phyloP scores from a whole-genome alignment of 2,329 filamentous ascomycete species.

The Sarocladium brachiariae region DNA sequence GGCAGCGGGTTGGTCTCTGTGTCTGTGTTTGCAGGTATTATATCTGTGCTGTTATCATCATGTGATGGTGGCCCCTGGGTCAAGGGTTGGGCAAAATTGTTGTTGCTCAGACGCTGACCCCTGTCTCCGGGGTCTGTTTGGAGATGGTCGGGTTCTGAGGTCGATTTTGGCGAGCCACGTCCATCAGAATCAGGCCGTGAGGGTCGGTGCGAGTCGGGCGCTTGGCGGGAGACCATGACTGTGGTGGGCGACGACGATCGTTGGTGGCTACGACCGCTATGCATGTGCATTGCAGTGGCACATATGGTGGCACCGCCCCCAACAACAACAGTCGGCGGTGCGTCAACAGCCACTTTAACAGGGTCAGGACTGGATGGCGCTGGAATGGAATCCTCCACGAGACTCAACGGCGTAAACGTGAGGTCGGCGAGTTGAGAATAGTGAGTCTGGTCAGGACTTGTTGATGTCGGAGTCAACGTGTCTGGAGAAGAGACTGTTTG shows the following conservation, averaged over 20 bases:
- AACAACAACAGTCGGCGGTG: neutral
- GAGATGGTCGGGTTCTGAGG: neutral
- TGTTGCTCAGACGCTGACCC: conserved; percentile 1
- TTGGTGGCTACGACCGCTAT: neutral
- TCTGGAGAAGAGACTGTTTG: conserved; percentile 3
- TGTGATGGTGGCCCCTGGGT: neutral
- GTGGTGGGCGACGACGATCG: neutral
- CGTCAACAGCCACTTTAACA: neutral
- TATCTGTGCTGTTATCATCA: neutral
- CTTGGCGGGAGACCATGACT: conserved; percentile 2
- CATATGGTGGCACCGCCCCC: neutral
- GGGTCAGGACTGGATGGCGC: neutral
- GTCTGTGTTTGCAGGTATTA: neutral
- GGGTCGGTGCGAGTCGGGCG: neutral
- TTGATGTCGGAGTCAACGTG: neutral
- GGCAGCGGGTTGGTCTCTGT: conserved; percentile 13
- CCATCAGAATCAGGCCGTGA: neutral
- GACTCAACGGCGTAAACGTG: conserved; percentile 3
- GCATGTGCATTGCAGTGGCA: neutral
- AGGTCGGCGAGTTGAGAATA: conserved; percentile 1
- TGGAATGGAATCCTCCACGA: conserved; percentile 1
- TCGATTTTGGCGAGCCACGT: neutral
- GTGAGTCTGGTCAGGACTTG: conserved; percentile 3
- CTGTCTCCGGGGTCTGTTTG: neutral
- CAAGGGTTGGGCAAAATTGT: neutral